Percentiles rank a stretch among this genome's conserved stretches.
Conservation (phyloP, 1,284 basidiomycete species). For the Phlebopus sp. region DNA sequence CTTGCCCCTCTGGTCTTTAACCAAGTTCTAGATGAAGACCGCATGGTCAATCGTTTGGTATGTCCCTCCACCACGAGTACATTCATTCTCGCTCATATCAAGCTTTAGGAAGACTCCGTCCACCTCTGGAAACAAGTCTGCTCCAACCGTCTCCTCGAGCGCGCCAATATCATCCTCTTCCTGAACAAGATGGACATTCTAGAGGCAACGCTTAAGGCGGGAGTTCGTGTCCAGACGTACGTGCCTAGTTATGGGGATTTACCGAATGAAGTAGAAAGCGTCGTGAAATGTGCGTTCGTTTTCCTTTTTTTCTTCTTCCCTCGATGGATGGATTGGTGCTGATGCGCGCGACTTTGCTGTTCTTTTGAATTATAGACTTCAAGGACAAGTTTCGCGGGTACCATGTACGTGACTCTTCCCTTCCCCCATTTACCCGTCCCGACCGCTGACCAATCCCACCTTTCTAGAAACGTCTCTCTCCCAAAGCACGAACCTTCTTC, state of each 20-base stretch:
- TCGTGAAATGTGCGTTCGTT: constrained; percentile 53
- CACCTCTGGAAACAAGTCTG: constrained; percentile 63
- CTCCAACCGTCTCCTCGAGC: constrained; percentile 50
- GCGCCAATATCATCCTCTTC: constrained; percentile 61
- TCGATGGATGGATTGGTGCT: not conserved
- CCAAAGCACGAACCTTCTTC: constrained; percentile 45
- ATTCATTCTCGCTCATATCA: not conserved
- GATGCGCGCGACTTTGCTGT: not conserved
- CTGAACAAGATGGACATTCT: constrained; percentile 73
- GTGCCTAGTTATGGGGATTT: constrained; percentile 61
- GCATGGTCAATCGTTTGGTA: constrained; percentile 38
- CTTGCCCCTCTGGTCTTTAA: constrained; percentile 51
- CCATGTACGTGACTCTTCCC: constrained; percentile 37
- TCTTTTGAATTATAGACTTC: constrained; percentile 39
- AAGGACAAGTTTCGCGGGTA: constrained; percentile 49
- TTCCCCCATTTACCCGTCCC: not conserved
- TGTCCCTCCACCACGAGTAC: not conserved
- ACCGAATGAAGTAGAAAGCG: constrained; percentile 52
- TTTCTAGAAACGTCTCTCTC: constrained; percentile 44
- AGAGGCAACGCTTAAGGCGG: constrained; percentile 51
- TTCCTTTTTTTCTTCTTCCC: no score
- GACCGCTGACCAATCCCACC: not conserved
- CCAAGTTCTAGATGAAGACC: constrained; percentile 46
- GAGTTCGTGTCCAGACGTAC: constrained; percentile 55
- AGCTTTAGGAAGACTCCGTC: constrained; percentile 57